Percentiles rank a stretch among this genome's conserved stretches.
Conservation (phyloP, 75 land plant species). For the Pinus tabuliformis region DNA sequence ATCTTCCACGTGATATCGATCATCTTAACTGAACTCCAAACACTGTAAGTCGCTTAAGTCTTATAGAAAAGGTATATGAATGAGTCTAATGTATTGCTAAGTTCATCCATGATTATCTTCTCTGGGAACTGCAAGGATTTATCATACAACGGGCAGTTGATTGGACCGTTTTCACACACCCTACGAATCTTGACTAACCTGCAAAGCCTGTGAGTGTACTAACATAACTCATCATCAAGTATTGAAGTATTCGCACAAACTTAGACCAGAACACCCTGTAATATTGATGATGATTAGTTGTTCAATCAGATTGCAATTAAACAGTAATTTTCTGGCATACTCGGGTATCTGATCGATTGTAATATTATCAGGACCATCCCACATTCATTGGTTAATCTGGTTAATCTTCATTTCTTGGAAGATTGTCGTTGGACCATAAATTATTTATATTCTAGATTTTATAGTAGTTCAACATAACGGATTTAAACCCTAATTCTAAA, state of each 20-base stretch:
- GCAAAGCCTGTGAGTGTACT: not conserved
- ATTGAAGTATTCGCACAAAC: not conserved
- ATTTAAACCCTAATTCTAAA: not conserved
- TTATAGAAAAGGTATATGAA: not conserved
- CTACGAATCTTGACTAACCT: not conserved
- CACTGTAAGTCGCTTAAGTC: not conserved
- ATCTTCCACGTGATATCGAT: not conserved
- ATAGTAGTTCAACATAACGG: not conserved
- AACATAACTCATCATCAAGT: not conserved
- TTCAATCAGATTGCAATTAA: not conserved
- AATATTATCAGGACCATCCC: not conserved
- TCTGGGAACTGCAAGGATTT: not conserved
- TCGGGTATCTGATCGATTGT: slow-evolving; percentile 1
- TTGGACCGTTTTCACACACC: not conserved
- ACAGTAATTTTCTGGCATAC: not conserved
- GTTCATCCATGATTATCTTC: not conserved
- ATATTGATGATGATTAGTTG: not conserved
- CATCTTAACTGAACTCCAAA: not conserved
- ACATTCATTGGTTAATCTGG: not conserved
- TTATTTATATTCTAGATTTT: not conserved
- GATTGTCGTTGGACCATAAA: not conserved
- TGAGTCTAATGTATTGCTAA: not conserved
- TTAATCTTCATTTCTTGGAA: not conserved
- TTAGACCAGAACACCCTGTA: not conserved
- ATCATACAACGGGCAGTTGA: slow-evolving; percentile 2